A percentile compares a stretch with the other conserved stretches of the same genome.
Evolutionary conservation across 441 rosid genomes (phyloP).

Genomic region (Omphalea diandra): DNA sequence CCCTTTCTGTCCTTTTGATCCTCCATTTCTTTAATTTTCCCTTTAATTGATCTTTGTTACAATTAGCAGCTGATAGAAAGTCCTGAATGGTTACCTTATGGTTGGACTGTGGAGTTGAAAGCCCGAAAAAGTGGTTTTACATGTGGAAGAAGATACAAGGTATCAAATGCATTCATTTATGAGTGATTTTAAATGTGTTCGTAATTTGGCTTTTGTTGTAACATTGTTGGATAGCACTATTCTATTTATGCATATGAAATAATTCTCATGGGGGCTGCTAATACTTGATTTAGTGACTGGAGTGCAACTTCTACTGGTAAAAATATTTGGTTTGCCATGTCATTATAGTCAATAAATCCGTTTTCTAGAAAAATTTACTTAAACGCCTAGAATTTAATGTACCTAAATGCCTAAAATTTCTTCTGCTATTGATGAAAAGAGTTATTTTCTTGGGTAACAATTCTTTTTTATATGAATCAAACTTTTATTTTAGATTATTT

Average conservation of each 20-base stretch:
- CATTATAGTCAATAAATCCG: background rate
- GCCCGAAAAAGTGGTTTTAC: slow-evolving; percentile 24
- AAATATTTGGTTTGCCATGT: background rate
- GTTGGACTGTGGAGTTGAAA: slow-evolving; percentile 36
- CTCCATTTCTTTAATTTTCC: slow-evolving; percentile 14
- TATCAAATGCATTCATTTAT: slow-evolving; percentile 20
- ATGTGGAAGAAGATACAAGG: slow-evolving; percentile 38
- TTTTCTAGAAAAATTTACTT: background rate
- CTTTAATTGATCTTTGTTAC: slow-evolving; percentile 10
- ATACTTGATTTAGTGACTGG: background rate
- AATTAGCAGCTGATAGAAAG: slow-evolving; percentile 25
- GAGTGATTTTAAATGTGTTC: background rate
- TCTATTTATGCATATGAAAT: background rate
- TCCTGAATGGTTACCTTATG: slow-evolving; percentile 49
- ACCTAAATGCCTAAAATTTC: too few species aligned
- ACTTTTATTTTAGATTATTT: background rate
- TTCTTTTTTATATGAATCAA: background rate
- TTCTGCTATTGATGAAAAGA: background rate
- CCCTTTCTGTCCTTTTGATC: background rate
- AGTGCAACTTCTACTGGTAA: background rate
- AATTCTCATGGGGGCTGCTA: background rate
- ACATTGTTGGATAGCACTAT: background rate
- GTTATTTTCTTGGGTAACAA: background rate
- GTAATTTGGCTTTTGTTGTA: background rate
- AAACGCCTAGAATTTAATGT: background rate